Evolutionary conservation across 1,284 basidiomycete genomes (phyloP).

Genomic region (Moesziomyces globuligerus): DNA sequence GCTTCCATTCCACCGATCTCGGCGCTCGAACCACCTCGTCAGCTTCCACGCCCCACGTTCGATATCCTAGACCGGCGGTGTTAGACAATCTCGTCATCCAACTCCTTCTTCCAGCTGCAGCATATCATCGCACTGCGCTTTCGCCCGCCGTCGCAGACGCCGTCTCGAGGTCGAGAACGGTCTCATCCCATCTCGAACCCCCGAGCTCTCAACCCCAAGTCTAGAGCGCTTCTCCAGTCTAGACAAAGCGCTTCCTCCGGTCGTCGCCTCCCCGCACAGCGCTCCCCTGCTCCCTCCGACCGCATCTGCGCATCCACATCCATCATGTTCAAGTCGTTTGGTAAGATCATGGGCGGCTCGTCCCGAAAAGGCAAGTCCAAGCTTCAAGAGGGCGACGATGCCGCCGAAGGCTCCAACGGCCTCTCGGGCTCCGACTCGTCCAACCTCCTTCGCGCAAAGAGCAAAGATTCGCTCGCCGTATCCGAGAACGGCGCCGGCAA

Average conservation of each 20-base stretch:
- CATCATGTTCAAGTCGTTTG: conserved; percentile 64
- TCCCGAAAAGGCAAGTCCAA: conserved; percentile 63
- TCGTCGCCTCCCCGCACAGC: too few species aligned
- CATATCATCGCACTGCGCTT: too few species aligned
- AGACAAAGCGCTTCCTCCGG: background rate
- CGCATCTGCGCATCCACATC: background rate
- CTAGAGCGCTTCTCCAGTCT: background rate
- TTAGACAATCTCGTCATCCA: too few species aligned
- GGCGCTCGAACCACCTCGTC: too few species aligned
- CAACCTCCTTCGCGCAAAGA: conserved; percentile 30
- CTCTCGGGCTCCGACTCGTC: conserved; percentile 44
- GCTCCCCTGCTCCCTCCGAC: background rate
- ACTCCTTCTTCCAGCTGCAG: too few species aligned
- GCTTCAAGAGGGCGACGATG: conserved; percentile 39
- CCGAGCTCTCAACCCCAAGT: too few species aligned
- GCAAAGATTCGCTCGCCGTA: conserved; percentile 33
- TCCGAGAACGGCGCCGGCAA: conserved; percentile 20
- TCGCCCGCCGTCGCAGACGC: too few species aligned
- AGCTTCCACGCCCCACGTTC: too few species aligned
- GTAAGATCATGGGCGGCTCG: conserved; percentile 63
- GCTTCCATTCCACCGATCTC: too few species aligned
- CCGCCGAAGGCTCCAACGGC: conserved; percentile 24
- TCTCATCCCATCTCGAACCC: too few species aligned
- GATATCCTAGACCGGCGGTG: too few species aligned
- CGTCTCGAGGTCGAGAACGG: background rate